Percentiles rank a stretch among this genome's conserved stretches.
Conservation (phyloP, 2,329 filamentous ascomycete species). For the Exophiala alcalophila region DNA sequence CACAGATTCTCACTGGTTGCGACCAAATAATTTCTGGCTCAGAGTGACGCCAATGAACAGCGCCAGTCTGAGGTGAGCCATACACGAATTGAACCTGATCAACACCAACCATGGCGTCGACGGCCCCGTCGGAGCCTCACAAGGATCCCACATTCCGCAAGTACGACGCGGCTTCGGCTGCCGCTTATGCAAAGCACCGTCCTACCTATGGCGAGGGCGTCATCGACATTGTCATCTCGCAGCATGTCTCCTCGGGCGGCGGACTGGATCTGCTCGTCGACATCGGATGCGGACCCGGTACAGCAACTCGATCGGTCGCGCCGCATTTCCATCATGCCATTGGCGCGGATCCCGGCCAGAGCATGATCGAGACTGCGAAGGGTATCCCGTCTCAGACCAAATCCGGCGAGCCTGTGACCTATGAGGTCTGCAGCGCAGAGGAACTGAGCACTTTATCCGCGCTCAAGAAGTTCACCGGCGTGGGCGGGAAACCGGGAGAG, state of each 20-base stretch:
- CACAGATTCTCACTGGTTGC: neutral
- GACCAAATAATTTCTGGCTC: neutral
- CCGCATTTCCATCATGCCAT: conserved; percentile 46
- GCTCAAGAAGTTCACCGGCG: conserved; percentile 30
- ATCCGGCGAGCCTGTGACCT: conserved; percentile 38
- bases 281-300: conserved; percentile 58
- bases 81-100: too few relatives aligned
- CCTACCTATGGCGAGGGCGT: conserved; percentile 45
- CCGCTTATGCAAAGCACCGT: conserved; percentile 45
- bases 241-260: conserved; percentile 50
- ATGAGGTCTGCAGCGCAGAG: conserved; percentile 47
- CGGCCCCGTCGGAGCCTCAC: neutral
- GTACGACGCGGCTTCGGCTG: conserved; percentile 46
- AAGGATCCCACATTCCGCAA: conserved; percentile 47
- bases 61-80: neutral
- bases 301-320: conserved; percentile 47
- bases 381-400: conserved; percentile 35
- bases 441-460: conserved; percentile 37
- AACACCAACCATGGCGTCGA: conserved; percentile 12
- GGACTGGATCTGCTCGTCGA: conserved; percentile 48
- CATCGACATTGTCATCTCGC: conserved; percentile 48
- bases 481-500: conserved; percentile 27
- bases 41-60: neutral
- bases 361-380: conserved; percentile 53
- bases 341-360: conserved; percentile 52